phyloP scores from a whole-genome alignment of 2,329 filamentous ascomycete genomes.

The Capronia coronata region DNA sequence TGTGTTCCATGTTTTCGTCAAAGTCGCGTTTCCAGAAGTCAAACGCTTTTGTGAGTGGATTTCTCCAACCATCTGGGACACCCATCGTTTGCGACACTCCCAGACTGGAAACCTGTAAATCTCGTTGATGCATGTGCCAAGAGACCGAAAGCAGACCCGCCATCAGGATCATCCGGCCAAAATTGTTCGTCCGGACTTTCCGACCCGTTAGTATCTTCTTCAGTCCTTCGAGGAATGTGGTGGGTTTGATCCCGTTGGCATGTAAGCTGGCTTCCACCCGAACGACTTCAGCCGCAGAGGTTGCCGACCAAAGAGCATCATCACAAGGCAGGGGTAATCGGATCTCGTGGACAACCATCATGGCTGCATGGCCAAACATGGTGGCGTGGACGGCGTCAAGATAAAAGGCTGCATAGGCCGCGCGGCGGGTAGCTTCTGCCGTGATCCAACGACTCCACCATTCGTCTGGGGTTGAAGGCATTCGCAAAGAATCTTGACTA shows the following conservation, averaged over 20 bases:
- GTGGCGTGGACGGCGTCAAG: conserved; percentile 93
- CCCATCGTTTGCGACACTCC: conserved; percentile 62
- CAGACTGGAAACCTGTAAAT: conserved; percentile 82
- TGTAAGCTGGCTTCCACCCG: conserved; percentile 73
- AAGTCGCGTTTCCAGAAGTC: conserved; percentile 92
- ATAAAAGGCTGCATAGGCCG: conserved; percentile 88
- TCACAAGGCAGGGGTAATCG: conserved; percentile 85
- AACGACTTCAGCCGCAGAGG: conserved; percentile 77
- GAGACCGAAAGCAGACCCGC: conserved; percentile 85
- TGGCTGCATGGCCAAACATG: conserved; percentile 94
- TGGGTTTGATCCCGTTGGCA: conserved; percentile 73
- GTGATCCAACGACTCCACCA: conserved; percentile 97
- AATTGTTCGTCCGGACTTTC: conserved; percentile 81
- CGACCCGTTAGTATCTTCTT: conserved; percentile 83
- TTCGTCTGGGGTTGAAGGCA: conserved; percentile 62
- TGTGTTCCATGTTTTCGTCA: conserved; percentile 60
- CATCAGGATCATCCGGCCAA: conserved; percentile 89
- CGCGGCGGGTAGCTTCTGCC: conserved; percentile 80
- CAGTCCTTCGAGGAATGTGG: conserved; percentile 82
- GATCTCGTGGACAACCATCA: conserved; percentile 96
- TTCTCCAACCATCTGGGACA: conserved; percentile 83
- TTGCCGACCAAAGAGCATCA: conserved; percentile 84
- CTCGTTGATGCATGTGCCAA: conserved; percentile 98
- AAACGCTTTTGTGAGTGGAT: conserved; percentile 75
- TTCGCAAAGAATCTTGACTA: conserved; percentile 57